Evolutionary conservation across 2,329 filamentous ascomycete genomes (phyloP).

Genomic region (Trichocomaceae sp.): DNA sequence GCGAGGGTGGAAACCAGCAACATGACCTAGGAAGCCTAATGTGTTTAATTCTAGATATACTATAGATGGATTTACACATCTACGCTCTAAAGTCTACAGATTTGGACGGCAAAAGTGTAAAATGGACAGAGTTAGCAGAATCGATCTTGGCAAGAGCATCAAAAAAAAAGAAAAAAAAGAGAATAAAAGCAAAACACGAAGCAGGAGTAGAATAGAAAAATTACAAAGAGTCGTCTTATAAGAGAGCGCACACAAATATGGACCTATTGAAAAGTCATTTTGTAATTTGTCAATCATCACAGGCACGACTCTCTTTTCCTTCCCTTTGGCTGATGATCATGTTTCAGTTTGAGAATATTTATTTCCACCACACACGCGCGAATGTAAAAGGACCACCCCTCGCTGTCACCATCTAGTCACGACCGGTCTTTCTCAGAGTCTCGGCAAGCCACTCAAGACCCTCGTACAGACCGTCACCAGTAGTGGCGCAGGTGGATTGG

Average conservation of each 20-base stretch:
- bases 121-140: background rate
- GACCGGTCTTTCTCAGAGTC: conserved; percentile 66
- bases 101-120: background rate
- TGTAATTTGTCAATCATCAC: conserved; percentile 10
- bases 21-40: too few relatives aligned
- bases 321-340: conserved; percentile 2
- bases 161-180: background rate
- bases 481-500: conserved; percentile 98
- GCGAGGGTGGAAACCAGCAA: too few relatives aligned
- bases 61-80: too few relatives aligned
- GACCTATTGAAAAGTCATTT: conserved; percentile 8
- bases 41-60: too few relatives aligned
- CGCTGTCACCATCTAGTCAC: conserved; percentile 34
- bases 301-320: conserved; percentile 5
- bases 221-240: conserved; percentile 10
- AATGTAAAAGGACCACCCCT: conserved; percentile 4
- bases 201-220: conserved; percentile 5
- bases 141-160: background rate
- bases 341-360: conserved; percentile 11
- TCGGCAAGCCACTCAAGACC: conserved; percentile 90
- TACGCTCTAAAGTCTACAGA: too few relatives aligned
- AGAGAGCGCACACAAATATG: conserved; percentile 6
- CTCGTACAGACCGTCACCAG: conserved; percentile 98
- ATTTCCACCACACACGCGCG: conserved; percentile 2
- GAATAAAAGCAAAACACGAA: conserved; percentile 1